Evolutionary conservation across 192 early-diverging fungal species (phyloP).

Genomic region (Linderina pennispora): DNA sequence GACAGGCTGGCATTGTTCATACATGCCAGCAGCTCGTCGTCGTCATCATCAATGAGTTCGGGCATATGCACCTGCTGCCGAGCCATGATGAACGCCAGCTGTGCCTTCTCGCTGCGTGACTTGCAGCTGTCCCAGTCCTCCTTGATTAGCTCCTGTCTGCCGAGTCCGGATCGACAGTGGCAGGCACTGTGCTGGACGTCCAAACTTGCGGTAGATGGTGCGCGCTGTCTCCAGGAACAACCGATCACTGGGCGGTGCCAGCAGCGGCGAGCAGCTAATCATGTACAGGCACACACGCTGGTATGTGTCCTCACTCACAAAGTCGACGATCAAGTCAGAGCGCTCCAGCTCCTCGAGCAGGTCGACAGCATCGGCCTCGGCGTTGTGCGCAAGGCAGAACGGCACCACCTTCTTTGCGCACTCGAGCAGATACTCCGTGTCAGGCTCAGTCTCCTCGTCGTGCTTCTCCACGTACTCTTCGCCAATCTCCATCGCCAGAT

Average conservation of each 20-base stretch:
- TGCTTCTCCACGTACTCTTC: conserved; percentile 66
- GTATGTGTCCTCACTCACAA: conserved; percentile 91
- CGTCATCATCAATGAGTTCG: conserved; percentile 67
- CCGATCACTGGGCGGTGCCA: conserved; percentile 86
- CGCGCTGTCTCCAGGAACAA: conserved; percentile 81
- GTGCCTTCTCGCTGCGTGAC: conserved; percentile 85
- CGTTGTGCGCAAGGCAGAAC: conserved; percentile 95
- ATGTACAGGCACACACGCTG: conserved; percentile 94
- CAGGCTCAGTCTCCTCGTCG: conserved; percentile 51
- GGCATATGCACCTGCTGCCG: conserved; percentile 79
- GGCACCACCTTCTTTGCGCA: conserved; percentile 84
- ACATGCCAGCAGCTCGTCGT: conserved; percentile 78
- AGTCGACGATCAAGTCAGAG: conserved; percentile 70
- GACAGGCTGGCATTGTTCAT: conserved; percentile 84
- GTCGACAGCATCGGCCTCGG: conserved; percentile 98
- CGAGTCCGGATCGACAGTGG: conserved; percentile 81
- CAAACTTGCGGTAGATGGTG: conserved; percentile 80
- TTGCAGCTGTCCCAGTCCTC: conserved; percentile 81
- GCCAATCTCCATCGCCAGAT: conserved; percentile 87
- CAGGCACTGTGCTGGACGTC: conserved; percentile 77
- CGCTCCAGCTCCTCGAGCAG: conserved; percentile 85
- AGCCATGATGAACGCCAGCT: conserved; percentile 91
- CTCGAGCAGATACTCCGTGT: conserved; percentile 56
- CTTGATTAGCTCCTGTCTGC: conserved; percentile 72
- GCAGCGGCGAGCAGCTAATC: conserved; percentile 85